These are phyloP conservation scores for Hymenoscyphus infarciens DNA, from an alignment of 2,329 filamentous ascomycete genomes.

Conservation along the genomic window DNA sequence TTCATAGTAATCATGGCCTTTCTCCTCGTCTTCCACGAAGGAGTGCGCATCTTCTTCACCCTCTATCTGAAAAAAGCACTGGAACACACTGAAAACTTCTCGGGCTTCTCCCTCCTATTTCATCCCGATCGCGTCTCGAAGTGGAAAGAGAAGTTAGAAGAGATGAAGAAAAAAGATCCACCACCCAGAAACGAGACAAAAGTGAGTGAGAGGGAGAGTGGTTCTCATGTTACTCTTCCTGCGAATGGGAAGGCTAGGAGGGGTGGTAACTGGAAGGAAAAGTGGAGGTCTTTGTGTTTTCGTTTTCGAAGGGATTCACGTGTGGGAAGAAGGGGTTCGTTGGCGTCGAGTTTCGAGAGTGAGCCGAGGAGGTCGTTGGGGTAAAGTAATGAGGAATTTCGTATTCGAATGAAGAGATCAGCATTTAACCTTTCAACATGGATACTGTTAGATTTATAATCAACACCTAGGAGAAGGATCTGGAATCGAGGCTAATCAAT, in stretches of 20 bases:
- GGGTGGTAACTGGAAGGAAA: not conserved
- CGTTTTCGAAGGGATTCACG: not conserved
- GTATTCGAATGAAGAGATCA: too few species aligned
- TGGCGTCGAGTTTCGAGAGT: not conserved
- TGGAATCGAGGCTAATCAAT: too few species aligned
- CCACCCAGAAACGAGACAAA: not conserved
- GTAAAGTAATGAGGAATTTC: not conserved
- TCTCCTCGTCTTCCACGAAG: constrained; percentile 3
- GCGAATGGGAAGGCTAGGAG: not conserved
- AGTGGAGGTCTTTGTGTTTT: not conserved
- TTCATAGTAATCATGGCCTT: constrained; percentile 1
- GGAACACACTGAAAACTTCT: not conserved
- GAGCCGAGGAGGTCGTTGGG: not conserved
- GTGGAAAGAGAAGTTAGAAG: not conserved
- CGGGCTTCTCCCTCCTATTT: not conserved
- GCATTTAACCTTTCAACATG: too few species aligned
- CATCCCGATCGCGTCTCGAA: constrained; percentile 1
- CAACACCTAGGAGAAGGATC: too few species aligned
- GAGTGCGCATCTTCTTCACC: constrained; percentile 4
- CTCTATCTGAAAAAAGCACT: not conserved
- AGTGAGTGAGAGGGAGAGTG: not conserved
- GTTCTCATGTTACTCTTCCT: not conserved
- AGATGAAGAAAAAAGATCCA: not conserved
- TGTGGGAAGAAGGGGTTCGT: not conserved
- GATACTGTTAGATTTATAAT: too few species aligned